Evolutionary conservation across 1,284 basidiomycete genomes (phyloP), one percentile per base, ranked within the genome.

Genomic region (Takashimella tepidaria): DNA sequence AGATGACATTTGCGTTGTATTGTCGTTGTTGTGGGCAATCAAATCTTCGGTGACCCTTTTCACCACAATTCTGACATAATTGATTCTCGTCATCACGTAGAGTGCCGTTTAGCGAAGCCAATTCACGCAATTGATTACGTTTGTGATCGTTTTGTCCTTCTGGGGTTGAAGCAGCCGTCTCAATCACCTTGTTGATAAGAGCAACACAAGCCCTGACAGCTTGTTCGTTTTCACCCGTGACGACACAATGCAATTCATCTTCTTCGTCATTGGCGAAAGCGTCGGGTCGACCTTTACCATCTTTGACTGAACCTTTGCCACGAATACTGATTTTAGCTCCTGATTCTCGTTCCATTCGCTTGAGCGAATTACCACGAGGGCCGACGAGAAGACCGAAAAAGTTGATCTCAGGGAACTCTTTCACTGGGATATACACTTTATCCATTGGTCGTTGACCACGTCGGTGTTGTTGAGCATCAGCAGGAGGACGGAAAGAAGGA

Each of bases 81-180:
- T 99, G 96, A 70, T 98, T 98, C 78, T 99, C 96, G 75, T 98
- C 96, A 72, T 99, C 96, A 65, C 96, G 91, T 55, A 99, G 85
- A 23, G 96, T 99, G 76, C 96, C 96, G 74, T 99, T 99, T 51
- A 99, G 79, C 19, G 93, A 92, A 13, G 96, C 96, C 26, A 99
- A 83, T 75, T 99, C 96, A 64, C 96, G 90, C 47, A 99, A 84
- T 78, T 99, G 96, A 74, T 95, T 98, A 50, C 96, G 87, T 76
- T 99, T 99, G 80, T 99, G 96, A 72, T 98, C 95, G 72, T 99
- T 99, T 77, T 98, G 92, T 40, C 92, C 93, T 79, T 99, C 96
- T 1, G 96, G 96, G 3, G 93, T 97, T 20, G 93, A 98, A 4
- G 96, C 96, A 54, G 96, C 93, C 23, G 95, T 98, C 77, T 98